Percentiles rank a stretch among this genome's conserved stretches.
Evolutionary conservation across 148 eudicot genomes (phyloP).

Genomic region (Talinum fruticosum): DNA sequence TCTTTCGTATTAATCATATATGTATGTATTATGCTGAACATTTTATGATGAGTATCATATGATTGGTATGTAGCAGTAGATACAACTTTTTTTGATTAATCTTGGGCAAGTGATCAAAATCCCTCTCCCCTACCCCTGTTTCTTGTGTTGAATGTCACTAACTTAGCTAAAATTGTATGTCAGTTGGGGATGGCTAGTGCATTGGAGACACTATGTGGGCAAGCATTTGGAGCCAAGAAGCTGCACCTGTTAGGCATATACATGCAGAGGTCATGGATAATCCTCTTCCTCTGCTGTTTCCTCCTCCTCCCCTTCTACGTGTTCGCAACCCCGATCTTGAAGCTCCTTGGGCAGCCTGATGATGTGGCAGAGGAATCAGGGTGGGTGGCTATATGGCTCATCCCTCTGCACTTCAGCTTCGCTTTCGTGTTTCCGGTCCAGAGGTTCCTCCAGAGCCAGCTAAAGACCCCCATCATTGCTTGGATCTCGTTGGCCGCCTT

Average conservation of each 20-base stretch:
- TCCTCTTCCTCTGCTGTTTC: slow-evolving; percentile 58
- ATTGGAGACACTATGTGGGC: slow-evolving; percentile 54
- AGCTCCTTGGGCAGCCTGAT: slow-evolving; percentile 41
- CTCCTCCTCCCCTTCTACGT: slow-evolving; percentile 48
- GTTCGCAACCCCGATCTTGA: slow-evolving; percentile 48
- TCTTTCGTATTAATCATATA: no score
- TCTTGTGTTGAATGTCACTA: not conserved
- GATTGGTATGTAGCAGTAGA: no score
- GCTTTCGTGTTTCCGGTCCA: slow-evolving; percentile 54
- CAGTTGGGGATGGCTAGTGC: slow-evolving; percentile 63
- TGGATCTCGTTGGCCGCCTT: slow-evolving; percentile 42
- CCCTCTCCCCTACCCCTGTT: not conserved
- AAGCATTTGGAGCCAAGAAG: slow-evolving; percentile 53
- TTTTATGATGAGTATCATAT: no score
- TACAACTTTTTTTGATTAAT: no score
- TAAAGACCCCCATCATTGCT: slow-evolving; percentile 46
- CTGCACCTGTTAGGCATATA: slow-evolving; percentile 47
- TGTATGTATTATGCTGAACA: no score
- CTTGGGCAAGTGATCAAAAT: not conserved
- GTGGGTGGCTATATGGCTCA: slow-evolving; percentile 42
- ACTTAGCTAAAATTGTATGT: not conserved
- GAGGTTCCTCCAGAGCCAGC: slow-evolving; percentile 61
- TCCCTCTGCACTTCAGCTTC: slow-evolving; percentile 66
- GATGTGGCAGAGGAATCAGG: slow-evolving; percentile 53
- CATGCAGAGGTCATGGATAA: slow-evolving; percentile 58